phyloP scores from a whole-genome alignment of 139 green algal genomes.

The Zygnema cylindricum region DNA sequence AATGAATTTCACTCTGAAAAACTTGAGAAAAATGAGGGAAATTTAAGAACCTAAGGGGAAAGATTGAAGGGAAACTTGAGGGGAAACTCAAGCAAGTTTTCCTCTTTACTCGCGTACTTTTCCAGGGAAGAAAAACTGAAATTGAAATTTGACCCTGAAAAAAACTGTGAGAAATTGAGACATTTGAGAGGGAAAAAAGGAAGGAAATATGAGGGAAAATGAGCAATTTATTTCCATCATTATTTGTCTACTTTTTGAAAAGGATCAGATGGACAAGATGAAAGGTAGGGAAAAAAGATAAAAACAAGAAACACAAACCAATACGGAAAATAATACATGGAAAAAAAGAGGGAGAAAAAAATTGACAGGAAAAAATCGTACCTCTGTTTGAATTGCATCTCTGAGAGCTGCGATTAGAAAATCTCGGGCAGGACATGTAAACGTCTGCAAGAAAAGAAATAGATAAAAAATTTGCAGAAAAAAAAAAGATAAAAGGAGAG shows the following conservation, averaged over 20 bases:
- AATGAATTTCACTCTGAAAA: too few relatives aligned
- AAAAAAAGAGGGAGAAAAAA: background rate
- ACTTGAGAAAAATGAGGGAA: too few relatives aligned
- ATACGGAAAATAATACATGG: background rate
- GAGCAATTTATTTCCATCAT: background rate
- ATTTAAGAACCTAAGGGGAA: too few relatives aligned
- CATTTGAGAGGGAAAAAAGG: too few relatives aligned
- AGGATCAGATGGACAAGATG: background rate
- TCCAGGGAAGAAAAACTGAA: too few relatives aligned
- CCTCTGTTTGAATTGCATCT: constrained; percentile 44
- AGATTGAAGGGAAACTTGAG: too few relatives aligned
- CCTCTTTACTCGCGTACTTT: too few relatives aligned
- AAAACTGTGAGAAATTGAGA: too few relatives aligned
- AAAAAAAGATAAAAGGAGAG: background rate
- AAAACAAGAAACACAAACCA: too few relatives aligned
- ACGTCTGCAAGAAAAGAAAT: constrained; percentile 20
- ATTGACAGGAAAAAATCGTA: background rate
- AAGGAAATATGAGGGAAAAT: too few relatives aligned
- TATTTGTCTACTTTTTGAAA: background rate
- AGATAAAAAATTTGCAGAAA: background rate
- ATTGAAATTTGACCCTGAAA: too few relatives aligned
- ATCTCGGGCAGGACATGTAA: constrained; percentile 30
- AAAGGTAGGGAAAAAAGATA: background rate
- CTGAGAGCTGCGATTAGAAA: constrained; percentile 39
- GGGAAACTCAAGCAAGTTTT: too few relatives aligned